phyloP scores from a whole-genome alignment of 73 alveolate genomes.

The Uronychia setigera region DNA sequence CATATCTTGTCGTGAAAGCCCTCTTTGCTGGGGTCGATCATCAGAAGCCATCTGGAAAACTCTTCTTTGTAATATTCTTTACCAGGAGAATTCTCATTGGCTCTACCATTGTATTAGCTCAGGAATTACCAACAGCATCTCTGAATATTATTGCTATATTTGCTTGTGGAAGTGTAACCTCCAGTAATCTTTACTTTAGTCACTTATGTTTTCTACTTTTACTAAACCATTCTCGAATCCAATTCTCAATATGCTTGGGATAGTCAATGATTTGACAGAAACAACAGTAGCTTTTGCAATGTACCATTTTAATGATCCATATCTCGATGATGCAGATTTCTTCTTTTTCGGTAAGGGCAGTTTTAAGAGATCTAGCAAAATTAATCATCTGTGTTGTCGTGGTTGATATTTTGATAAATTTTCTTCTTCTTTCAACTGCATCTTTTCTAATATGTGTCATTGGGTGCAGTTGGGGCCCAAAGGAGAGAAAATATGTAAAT shows the following conservation, averaged over 20 bases:
- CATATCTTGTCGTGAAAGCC: not conserved
- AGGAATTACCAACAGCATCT: not conserved
- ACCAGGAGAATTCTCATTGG: not conserved
- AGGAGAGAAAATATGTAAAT: not conserved
- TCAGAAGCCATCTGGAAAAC: not conserved
- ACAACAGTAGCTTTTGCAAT: not conserved
- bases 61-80: not conserved
- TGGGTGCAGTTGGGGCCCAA: constrained; percentile 1
- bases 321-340: not conserved
- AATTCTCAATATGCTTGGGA: not conserved
- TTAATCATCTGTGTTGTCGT: not conserved
- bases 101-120: not conserved
- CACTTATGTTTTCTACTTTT: not conserved
- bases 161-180: not conserved
- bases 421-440: not conserved
- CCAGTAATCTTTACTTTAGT: not conserved
- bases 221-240: not conserved
- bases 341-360: not conserved
- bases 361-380: not conserved
- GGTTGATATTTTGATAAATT: not conserved
- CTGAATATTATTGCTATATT: not conserved
- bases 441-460: not conserved
- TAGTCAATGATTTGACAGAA: not conserved
- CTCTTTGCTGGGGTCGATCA: not conserved
- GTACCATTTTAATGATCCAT: not conserved